Percentiles rank a stretch among this genome's conserved stretches.
These are phyloP conservation scores for Parascedosporium putredinis DNA, from an alignment of 2,329 filamentous ascomycete species.

Conservation along the genomic window DNA sequence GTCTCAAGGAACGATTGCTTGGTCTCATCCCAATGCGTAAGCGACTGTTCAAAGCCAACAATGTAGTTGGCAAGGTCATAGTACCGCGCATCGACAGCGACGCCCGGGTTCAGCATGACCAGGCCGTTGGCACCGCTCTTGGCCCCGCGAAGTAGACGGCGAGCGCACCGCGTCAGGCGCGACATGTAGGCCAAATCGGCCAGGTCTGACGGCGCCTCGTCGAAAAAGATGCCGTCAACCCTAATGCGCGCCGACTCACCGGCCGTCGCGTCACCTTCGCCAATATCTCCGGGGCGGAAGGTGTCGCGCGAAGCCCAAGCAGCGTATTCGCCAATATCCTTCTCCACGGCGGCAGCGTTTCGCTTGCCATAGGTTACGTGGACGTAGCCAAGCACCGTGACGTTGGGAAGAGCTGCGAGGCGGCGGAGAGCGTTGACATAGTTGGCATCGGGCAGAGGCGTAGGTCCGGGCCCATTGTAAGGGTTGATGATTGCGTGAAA, in stretches of 20 bases:
- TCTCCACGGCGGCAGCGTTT: slow-evolving; percentile 11
- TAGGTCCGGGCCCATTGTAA: slow-evolving; percentile 19
- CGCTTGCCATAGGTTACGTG: slow-evolving; percentile 20
- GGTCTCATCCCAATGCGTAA: slow-evolving; percentile 11
- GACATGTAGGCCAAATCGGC: slow-evolving; percentile 15
- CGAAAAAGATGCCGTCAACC: slow-evolving; percentile 37
- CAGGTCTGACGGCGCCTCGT: slow-evolving; percentile 29
- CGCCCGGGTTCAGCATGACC: slow-evolving; percentile 34
- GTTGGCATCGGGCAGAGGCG: slow-evolving; percentile 17
- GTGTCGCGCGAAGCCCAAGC: slow-evolving; percentile 28
- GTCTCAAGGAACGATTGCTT: background rate
- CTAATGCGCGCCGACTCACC: slow-evolving; percentile 17
- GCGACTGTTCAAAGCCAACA: slow-evolving; percentile 30
- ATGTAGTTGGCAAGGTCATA: slow-evolving; percentile 30
- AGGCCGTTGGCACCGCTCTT: slow-evolving; percentile 9
- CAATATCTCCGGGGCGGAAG: no score
- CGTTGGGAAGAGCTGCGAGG: slow-evolving; percentile 16
- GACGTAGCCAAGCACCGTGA: slow-evolving; percentile 21
- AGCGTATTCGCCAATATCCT: slow-evolving; percentile 33
- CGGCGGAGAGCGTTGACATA: slow-evolving; percentile 16
- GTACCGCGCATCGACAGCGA: slow-evolving; percentile 28
- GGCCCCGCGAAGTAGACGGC: slow-evolving; percentile 7
- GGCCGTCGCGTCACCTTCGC: background rate
- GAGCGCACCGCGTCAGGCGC: slow-evolving; percentile 16
- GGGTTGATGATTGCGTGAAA: slow-evolving; percentile 23